Percentiles rank a stretch among this genome's conserved stretches.
Conservation (phyloP, 106 monocot species). For the Amphibolis antarctica region DNA sequence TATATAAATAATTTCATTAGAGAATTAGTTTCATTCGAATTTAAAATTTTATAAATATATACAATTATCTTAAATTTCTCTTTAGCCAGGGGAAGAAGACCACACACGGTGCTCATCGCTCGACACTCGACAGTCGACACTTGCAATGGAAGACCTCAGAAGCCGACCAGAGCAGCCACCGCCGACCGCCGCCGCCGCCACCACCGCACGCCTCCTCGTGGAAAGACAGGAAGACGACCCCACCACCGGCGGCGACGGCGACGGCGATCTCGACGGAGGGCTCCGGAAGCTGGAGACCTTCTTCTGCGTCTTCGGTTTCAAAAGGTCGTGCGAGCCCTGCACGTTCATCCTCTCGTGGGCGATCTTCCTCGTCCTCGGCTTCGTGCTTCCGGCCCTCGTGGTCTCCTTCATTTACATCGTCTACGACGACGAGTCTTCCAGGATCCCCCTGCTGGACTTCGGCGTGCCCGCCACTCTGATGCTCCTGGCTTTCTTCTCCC, state of each 20-base stretch:
- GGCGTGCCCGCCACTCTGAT: background rate
- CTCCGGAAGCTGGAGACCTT: conserved; percentile 12
- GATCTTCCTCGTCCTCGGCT: conserved; percentile 7
- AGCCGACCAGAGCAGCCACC: too few relatives aligned
- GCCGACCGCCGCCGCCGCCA: too few relatives aligned
- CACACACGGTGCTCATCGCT: too few relatives aligned
- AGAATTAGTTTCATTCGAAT: too few relatives aligned
- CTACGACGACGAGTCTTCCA: background rate
- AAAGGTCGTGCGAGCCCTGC: background rate
- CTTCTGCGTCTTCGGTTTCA: conserved; percentile 10
- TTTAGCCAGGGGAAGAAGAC: too few relatives aligned
- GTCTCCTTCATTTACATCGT: background rate
- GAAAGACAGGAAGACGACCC: too few relatives aligned
- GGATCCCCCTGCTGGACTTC: conserved; percentile 10
- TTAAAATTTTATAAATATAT: too few relatives aligned
- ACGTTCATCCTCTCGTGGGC: background rate
- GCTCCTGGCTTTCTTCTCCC: conserved; percentile 2
- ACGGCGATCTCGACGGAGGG: conserved; percentile 5
- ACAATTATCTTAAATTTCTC: too few relatives aligned
- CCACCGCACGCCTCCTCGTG: too few relatives aligned
- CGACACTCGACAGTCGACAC: too few relatives aligned
- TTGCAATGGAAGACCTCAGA: too few relatives aligned
- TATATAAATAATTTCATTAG: too few relatives aligned
- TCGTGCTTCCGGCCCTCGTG: conserved; percentile 7
- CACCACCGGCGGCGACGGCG: background rate